Conservation (phyloP, 148 eudicot genomes). For the Polygonum aviculare region DNA sequence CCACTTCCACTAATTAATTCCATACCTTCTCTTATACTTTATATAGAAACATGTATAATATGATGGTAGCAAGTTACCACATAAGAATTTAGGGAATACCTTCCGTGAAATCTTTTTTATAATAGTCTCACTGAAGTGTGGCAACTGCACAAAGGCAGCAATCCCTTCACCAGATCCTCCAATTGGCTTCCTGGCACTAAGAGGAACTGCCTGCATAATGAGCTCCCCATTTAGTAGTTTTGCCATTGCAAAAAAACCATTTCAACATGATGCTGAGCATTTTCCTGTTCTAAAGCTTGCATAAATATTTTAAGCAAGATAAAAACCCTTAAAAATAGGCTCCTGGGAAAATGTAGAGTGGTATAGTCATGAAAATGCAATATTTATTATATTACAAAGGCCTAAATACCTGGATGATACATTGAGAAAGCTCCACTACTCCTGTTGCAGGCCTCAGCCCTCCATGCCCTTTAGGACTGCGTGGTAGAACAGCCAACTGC, state of each 20-base stretch:
- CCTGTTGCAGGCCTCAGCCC: slow-evolving; percentile 29
- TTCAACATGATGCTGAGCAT: not conserved
- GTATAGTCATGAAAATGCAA: not conserved
- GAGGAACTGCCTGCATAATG: slow-evolving; percentile 41
- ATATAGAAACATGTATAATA: not conserved
- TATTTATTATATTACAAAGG: not conserved
- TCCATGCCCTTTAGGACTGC: slow-evolving; percentile 20
- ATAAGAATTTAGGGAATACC: slow-evolving; percentile 17
- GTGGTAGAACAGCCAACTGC: slow-evolving; percentile 25
- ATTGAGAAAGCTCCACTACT: slow-evolving; percentile 26
- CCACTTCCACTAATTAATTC: not conserved
- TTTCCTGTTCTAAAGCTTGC: not conserved
- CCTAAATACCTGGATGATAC: slow-evolving; percentile 22
- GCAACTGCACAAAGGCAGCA: slow-evolving; percentile 57
- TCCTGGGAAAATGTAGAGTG: not conserved
- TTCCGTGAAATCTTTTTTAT: slow-evolving; percentile 44
- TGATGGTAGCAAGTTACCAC: not conserved
- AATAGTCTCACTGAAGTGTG: slow-evolving; percentile 43
- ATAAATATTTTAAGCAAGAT: not conserved
- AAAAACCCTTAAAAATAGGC: not conserved
- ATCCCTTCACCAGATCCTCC: slow-evolving; percentile 39
- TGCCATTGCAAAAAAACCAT: not conserved
- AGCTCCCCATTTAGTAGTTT: not conserved
- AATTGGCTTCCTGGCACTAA: slow-evolving; percentile 39
- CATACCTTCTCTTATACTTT: not conserved